Percentiles rank a stretch among this genome's conserved stretches.
phyloP scores from a whole-genome alignment of 2,329 filamentous ascomycete species.

The Scedosporium dehoogii region DNA sequence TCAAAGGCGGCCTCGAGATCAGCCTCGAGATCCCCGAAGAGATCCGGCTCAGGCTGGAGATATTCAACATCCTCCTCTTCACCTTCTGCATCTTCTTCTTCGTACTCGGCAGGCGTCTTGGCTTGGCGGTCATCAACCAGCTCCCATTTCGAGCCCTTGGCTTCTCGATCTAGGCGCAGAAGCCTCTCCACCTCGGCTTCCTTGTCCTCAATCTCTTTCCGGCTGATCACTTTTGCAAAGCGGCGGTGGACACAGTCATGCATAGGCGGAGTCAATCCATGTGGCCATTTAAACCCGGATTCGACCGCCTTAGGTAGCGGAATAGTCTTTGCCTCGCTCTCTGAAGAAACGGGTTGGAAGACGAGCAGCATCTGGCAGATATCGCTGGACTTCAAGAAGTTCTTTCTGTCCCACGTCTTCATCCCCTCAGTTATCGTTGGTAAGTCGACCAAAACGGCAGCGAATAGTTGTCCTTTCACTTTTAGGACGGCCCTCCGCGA shows the following conservation, averaged over 20 bases:
- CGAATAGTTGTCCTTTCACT: conserved; percentile 62
- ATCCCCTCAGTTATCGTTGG: conserved; percentile 82
- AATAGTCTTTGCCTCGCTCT: conserved; percentile 54
- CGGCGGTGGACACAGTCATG: conserved; percentile 73
- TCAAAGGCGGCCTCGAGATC: conserved; percentile 45
- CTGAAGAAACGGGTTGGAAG: conserved; percentile 55
- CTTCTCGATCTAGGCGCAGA: conserved; percentile 57
- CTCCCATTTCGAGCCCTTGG: conserved; percentile 52
- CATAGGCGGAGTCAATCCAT: conserved; percentile 82
- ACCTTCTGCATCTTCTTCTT: conserved; percentile 33
- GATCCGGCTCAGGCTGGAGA: conserved; percentile 41
- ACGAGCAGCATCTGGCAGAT: conserved; percentile 84
- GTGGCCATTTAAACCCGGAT: conserved; percentile 63
- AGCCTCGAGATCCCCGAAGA: conserved; percentile 43
- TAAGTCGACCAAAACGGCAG: conserved; percentile 70
- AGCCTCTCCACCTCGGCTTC: conserved; percentile 70
- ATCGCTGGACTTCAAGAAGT: conserved; percentile 82
- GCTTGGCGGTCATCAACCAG: conserved; percentile 44
- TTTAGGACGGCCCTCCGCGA: conserved; percentile 63
- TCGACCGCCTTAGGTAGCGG: conserved; percentile 66
- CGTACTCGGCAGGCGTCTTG: conserved; percentile 17
- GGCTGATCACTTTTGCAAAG: conserved; percentile 73
- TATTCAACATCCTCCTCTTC: conserved; percentile 38
- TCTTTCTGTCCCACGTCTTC: conserved; percentile 87
- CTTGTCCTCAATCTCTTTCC: conserved; percentile 76